phyloP scores from a whole-genome alignment of 2,329 filamentous ascomycete species.

The Cyphellophora attinorum region DNA sequence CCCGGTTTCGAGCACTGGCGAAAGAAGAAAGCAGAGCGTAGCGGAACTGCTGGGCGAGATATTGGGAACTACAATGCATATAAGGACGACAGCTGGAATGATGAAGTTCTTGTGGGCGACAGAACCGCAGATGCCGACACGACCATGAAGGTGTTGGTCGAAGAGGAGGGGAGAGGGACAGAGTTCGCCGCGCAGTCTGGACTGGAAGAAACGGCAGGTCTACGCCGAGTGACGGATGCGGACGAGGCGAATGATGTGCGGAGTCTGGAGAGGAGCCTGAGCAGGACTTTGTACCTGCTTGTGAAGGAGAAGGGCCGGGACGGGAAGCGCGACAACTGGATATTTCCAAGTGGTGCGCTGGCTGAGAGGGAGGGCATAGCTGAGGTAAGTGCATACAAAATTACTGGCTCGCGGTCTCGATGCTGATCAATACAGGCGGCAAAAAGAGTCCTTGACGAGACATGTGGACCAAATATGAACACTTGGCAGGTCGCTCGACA shows the following conservation, averaged over 20 bases:
- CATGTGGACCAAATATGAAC: conserved; percentile 92
- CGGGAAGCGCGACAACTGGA: conserved; percentile 52
- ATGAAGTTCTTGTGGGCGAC: conserved; percentile 74
- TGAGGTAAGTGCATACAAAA: conserved; percentile 53
- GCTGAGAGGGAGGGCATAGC: conserved; percentile 66
- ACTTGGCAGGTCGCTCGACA: conserved; percentile 92
- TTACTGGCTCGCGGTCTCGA: background rate
- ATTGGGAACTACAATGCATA: conserved; percentile 76
- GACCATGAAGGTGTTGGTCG: conserved; percentile 60
- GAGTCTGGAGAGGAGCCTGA: conserved; percentile 70
- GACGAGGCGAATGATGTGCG: conserved; percentile 64
- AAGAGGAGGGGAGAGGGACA: conserved; percentile 54
- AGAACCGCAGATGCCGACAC: conserved; percentile 55
- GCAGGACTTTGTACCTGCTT: conserved; percentile 77
- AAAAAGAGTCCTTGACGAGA: conserved; percentile 63
- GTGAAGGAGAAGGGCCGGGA: conserved; percentile 52
- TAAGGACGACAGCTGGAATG: conserved; percentile 71
- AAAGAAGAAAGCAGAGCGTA: conserved; percentile 66
- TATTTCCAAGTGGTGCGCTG: conserved; percentile 67
- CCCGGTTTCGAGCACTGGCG: conserved; percentile 82
- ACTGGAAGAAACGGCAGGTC: conserved; percentile 57
- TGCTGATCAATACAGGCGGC: conserved; percentile 53
- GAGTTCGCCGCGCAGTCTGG: conserved; percentile 44
- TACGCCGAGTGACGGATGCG: conserved; percentile 59
- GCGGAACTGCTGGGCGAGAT: conserved; percentile 67